Conservation (phyloP, 331 rosid genomes). For the Spiraea crenata region DNA sequence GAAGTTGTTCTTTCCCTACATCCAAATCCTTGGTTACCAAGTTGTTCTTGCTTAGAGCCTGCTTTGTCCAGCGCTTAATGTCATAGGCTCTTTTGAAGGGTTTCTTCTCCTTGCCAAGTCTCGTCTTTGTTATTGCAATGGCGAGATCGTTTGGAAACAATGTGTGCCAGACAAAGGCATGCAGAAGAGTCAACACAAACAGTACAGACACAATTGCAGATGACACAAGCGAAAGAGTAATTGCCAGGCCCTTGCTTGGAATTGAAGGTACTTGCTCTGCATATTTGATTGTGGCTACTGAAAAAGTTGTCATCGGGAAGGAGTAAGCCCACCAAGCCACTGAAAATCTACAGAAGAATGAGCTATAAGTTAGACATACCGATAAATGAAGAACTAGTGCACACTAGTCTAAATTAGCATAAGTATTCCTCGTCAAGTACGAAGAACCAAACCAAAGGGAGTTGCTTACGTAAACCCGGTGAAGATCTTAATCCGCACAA, state of each 20-base stretch:
- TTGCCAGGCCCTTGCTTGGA: constrained; percentile 65
- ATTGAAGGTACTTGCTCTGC: constrained; percentile 74
- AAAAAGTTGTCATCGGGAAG: constrained; percentile 76
- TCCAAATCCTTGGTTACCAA: constrained; percentile 39
- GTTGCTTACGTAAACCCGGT: constrained; percentile 66
- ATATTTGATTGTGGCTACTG: constrained; percentile 71
- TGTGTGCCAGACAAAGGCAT: constrained; percentile 71
- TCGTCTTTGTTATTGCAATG: constrained; percentile 70
- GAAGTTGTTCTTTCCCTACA: constrained; percentile 21
- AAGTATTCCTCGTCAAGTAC: too few relatives aligned
- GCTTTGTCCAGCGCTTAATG: constrained; percentile 74
- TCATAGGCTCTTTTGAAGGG: constrained; percentile 67
- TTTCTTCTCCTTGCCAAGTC: constrained; percentile 56
- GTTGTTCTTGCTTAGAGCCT: constrained; percentile 59
- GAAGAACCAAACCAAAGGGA: neutral
- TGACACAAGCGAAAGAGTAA: constrained; percentile 69
- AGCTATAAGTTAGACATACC: neutral
- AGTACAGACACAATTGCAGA: constrained; percentile 62
- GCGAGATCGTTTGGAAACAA: constrained; percentile 85
- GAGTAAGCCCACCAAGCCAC: constrained; percentile 96
- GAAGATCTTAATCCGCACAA: constrained; percentile 75
- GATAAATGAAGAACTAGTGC: neutral
- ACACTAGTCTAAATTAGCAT: too few relatives aligned
- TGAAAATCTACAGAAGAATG: constrained; percentile 56
- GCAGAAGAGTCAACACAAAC: constrained; percentile 74